A percentile compares a stretch with the other conserved stretches of the same genome.
These are phyloP conservation scores for Syzygium malaccense DNA, from an alignment of 441 rosid genomes.

Conservation along the genomic window DNA sequence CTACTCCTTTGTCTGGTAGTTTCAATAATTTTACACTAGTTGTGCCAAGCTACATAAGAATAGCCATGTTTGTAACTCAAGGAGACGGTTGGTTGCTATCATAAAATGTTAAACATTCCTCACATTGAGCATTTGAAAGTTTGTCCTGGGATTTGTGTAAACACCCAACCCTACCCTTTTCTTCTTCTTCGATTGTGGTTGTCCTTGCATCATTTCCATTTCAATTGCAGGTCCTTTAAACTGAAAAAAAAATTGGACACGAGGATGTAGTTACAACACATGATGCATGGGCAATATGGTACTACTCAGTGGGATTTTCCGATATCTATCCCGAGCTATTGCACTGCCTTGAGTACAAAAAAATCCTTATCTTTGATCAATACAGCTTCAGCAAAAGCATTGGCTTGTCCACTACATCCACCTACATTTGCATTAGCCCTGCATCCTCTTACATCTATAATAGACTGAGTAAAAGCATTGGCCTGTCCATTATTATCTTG, in stretches of 20 bases:
- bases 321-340: not conserved
- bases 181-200: not conserved
- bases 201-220: not conserved
- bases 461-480: not conserved
- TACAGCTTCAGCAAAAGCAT: not conserved
- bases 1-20: not conserved
- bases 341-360: not conserved
- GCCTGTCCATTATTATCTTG: too few relatives aligned
- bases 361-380: not conserved
- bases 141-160: not conserved
- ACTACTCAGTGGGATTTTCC: not conserved
- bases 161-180: not conserved
- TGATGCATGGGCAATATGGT: not conserved
- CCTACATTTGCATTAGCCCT: not conserved
- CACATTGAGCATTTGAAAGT: not conserved
- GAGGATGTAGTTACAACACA: not conserved
- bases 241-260: not conserved
- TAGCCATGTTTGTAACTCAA: not conserved
- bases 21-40: not conserved
- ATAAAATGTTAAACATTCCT: not conserved
- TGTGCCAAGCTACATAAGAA: not conserved
- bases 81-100: accelerated
- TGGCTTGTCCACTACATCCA: not conserved
- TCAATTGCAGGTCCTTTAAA: not conserved
- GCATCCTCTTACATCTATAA: not conserved